phyloP scores from a whole-genome alignment of 2,329 filamentous ascomycete genomes.

The Alternaria novae-zelandiae region DNA sequence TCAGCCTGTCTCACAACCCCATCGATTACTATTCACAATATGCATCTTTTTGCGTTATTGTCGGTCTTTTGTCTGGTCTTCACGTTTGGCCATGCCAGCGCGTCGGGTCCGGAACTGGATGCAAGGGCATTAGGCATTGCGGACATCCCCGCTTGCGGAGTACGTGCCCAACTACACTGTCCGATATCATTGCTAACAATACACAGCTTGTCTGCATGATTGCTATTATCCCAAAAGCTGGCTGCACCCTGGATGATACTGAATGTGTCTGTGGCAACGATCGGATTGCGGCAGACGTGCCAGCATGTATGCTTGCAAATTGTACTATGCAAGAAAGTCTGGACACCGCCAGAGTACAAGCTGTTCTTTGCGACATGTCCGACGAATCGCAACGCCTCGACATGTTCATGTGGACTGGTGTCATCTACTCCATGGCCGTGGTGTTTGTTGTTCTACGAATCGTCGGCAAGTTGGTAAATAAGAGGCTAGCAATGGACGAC shows the following conservation, averaged over 20 bases:
- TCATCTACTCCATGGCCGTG: constrained; percentile 20
- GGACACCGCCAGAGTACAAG: constrained; percentile 29
- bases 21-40: background rate
- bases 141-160: constrained; percentile 28
- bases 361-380: constrained; percentile 25
- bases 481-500: constrained; percentile 26
- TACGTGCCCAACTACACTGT: constrained; percentile 2
- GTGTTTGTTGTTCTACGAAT: constrained; percentile 21
- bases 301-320: constrained; percentile 28
- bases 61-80: constrained; percentile 1
- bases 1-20: background rate
- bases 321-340: constrained; percentile 29
- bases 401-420: constrained; percentile 14
- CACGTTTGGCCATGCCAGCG: background rate
- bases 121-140: constrained; percentile 14
- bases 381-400: constrained; percentile 13
- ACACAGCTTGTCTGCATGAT: constrained; percentile 26
- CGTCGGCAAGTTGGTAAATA: constrained; percentile 19
- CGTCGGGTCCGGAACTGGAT: background rate
- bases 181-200: background rate
- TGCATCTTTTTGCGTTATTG: background rate
- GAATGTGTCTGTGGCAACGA: constrained; percentile 22
- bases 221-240: constrained; percentile 12
- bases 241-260: constrained; percentile 23
- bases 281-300: constrained; percentile 4